A percentile compares a stretch with the other conserved stretches of the same genome.
These are phyloP conservation scores for Tolypocladium ovalisporum DNA, from an alignment of 2,329 filamentous ascomycete genomes.

Conservation along the genomic window DNA sequence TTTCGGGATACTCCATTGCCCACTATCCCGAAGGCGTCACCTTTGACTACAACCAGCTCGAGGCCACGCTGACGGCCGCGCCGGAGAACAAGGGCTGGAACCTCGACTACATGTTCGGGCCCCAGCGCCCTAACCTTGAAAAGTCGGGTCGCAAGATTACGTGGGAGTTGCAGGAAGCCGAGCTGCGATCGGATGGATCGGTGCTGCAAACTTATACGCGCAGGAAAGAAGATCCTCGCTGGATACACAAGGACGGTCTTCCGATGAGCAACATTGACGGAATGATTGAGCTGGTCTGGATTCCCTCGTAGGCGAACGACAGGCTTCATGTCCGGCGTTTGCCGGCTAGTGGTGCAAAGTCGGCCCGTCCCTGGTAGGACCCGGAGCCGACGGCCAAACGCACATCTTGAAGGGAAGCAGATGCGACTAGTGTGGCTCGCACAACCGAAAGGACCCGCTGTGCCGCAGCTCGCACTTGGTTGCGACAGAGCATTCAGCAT, in stretches of 20 bases:
- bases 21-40: slow-evolving; percentile 42
- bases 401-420: background rate
- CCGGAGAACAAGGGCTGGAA: slow-evolving; percentile 39
- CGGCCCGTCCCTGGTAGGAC: background rate
- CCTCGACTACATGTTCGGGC: slow-evolving; percentile 36
- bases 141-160: background rate
- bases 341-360: background rate
- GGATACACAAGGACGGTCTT: slow-evolving; percentile 8
- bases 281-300: background rate
- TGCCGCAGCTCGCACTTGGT: background rate
- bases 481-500: background rate
- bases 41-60: slow-evolving; percentile 37
- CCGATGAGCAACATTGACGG: background rate
- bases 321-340: background rate
- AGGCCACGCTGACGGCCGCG: slow-evolving; percentile 39
- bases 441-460: background rate
- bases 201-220: background rate
- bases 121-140: background rate
- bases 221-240: slow-evolving; percentile 23
- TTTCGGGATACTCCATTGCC: slow-evolving; percentile 49
- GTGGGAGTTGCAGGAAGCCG: background rate
- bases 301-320: background rate
- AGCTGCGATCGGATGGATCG: background rate
- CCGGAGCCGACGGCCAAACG: background rate
- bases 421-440: background rate